Evolutionary conservation across 2,329 filamentous ascomycete species (phyloP).

Genomic region (Aspergillus fijiensis): DNA sequence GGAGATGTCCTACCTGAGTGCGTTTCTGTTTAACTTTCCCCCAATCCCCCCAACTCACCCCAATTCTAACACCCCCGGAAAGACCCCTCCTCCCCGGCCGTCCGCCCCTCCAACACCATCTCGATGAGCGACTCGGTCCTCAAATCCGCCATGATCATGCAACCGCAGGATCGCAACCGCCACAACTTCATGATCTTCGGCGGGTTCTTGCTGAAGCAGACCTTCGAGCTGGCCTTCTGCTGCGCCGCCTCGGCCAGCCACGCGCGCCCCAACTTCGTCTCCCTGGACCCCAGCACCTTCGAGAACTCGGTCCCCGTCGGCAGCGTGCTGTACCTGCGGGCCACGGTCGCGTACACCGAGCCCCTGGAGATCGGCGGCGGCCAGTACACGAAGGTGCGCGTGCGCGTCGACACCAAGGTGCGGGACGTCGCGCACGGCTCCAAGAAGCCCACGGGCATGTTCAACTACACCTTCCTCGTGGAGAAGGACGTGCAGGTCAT

Average conservation of each 20-base stretch:
- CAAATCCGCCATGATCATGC: constrained; percentile 70
- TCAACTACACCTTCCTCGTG: constrained; percentile 73
- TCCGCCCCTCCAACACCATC: constrained; percentile 58
- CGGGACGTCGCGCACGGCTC: constrained; percentile 69
- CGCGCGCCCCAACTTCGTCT: constrained; percentile 68
- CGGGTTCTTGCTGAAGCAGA: constrained; percentile 71
- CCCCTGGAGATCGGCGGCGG: constrained; percentile 33
- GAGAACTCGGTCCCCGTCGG: constrained; percentile 74
- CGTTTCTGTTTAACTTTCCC: constrained; percentile 9
- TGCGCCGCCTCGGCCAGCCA: constrained; percentile 71
- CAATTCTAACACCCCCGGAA: neutral
- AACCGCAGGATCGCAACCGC: constrained; percentile 67
- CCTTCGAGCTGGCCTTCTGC: constrained; percentile 74
- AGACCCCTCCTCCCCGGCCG: constrained; percentile 56
- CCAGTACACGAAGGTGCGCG: constrained; percentile 63
- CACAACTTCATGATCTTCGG: constrained; percentile 80
- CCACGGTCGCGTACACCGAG: constrained; percentile 70
- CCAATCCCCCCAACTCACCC: neutral
- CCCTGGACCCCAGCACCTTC: constrained; percentile 71
- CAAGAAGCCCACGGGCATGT: constrained; percentile 68
- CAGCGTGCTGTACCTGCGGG: constrained; percentile 71
- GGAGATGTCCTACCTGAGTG: constrained; percentile 62
- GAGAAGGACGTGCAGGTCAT: constrained; percentile 65
- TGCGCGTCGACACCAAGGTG: constrained; percentile 70
- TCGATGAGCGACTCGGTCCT: constrained; percentile 65